Evolutionary conservation across 2,329 filamentous ascomycete species (phyloP), one percentile per base, ranked within the genome.

Genomic region (Stagonosporopsis chrysanthemi): DNA sequence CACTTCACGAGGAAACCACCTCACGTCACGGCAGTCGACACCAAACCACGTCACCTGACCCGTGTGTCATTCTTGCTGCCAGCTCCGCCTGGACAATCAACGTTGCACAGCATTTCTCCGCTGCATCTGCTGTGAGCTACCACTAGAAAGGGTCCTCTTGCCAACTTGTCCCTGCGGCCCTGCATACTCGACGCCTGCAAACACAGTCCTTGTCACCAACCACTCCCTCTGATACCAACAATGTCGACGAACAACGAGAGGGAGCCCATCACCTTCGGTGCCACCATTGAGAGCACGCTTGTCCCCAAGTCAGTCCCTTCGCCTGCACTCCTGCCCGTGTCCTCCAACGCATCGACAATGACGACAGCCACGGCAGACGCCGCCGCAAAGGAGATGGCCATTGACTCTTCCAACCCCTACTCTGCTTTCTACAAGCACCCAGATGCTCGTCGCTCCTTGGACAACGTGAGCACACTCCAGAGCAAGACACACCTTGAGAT

Each of bases 351-450:
- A 9, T 73, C 71, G 26, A 65, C 62, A 51, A 68, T 71, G 63
- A 69, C 73, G 15, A 68, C 75, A 33, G 54, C 62, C 63, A 77
- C 66, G 69, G 73, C 44, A 72, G 67, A 73, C 46, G 46, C 66
- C n/a, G 60, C 63, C 59, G 59, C 71, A 58, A 69, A 71, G 55
- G 70, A 71, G 24, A 61, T 65, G 42, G 66, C 63, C 41, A 62
- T 71, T 53, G 75, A 78, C 63, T 64, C 71, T 50, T 68, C 72
- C 17, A 76, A 78, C 52, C 77, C 78, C 24, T 77, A 79, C 73
- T 79, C 78, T 33, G 77, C 79, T 50, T 81, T 81, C 72, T 82
- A 81, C 75, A 75, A 76, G 56, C 80, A 81, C 68, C 78, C 78
- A 24, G 76, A 79, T 19, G 76, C 74, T 23, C 73, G 71, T 42